A percentile compares a stretch with the other conserved stretches of the same genome.
Conservation (phyloP, 1,284 basidiomycete species). For the Pseudomicrostroma phylloplanum region DNA sequence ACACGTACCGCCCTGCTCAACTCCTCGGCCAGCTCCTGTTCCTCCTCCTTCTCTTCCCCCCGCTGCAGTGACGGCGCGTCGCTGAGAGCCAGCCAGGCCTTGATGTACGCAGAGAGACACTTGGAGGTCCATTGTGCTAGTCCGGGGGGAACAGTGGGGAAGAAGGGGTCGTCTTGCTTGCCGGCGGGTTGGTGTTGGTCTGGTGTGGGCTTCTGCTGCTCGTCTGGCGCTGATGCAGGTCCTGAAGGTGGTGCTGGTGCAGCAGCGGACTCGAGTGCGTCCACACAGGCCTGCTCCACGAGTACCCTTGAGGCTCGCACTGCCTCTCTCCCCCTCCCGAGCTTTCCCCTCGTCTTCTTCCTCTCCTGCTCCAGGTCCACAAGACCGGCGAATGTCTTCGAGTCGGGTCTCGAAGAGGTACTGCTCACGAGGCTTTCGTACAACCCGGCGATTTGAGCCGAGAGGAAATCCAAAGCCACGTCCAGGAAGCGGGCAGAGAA, state of each 20-base stretch:
- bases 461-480: not conserved
- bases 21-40: no score
- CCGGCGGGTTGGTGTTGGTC: not conserved
- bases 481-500: constrained; percentile 1
- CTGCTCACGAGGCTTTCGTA: not conserved
- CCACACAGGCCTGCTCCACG: not conserved
- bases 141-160: not conserved
- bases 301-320: not conserved
- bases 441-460: not conserved
- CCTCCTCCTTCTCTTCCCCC: no score
- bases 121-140: not conserved
- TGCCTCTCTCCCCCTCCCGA: not conserved
- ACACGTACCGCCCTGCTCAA: no score
- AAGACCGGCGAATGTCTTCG: not conserved
- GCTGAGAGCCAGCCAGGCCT: not conserved
- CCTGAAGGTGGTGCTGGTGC: no score
- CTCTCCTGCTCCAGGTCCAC: not conserved
- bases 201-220: not conserved
- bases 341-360: not conserved
- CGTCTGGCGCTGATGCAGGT: no score
- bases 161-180: not conserved
- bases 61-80: not conserved
- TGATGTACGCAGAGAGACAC: not conserved
- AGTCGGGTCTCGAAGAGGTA: not conserved
- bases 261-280: not conserved